Evolutionary conservation across 495 filamentous ascomycete species (phyloP).

Genomic region (Podospora anserina): DNA sequence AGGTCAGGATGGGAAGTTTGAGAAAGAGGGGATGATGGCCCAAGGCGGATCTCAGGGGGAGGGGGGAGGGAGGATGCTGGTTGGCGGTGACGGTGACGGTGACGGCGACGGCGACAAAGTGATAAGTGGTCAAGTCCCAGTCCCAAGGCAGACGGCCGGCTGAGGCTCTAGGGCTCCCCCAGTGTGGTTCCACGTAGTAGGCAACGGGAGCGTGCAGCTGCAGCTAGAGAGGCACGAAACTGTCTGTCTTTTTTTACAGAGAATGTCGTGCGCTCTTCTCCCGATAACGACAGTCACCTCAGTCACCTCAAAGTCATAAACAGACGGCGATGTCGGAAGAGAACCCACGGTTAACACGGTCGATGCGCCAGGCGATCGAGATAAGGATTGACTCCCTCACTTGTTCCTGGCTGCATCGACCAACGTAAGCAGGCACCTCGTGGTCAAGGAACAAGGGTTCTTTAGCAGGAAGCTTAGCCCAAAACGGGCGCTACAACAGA

Average conservation of each 20-base stretch:
- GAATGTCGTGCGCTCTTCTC: not conserved
- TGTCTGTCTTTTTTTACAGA: not conserved
- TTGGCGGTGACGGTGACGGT: conserved; percentile 31
- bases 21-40: conserved; percentile 16
- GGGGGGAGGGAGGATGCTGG: conserved; percentile 14
- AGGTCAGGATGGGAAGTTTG: conserved; percentile 12
- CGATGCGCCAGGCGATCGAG: conserved; percentile 12
- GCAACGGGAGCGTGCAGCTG: conserved; percentile 9
- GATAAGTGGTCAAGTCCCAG: not conserved
- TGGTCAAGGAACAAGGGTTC: conserved; percentile 16
- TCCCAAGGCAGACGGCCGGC: conserved; percentile 28
- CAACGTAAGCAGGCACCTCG: conserved; percentile 16
- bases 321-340: conserved; percentile 28
- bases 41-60: conserved; percentile 6
- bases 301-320: not conserved
- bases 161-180: conserved; percentile 3
- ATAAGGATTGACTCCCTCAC: conserved; percentile 5
- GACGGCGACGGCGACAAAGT: not conserved
- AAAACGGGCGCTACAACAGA: not conserved
- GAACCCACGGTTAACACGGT: not conserved
- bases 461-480: not conserved
- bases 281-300: not conserved
- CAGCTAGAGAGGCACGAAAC: not conserved
- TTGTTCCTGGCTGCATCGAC: not conserved
- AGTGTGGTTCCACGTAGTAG: conserved; percentile 13